Evolutionary conservation across 768 basidiomycete species (phyloP).

Genomic region (Fistulinella prunicolor): DNA sequence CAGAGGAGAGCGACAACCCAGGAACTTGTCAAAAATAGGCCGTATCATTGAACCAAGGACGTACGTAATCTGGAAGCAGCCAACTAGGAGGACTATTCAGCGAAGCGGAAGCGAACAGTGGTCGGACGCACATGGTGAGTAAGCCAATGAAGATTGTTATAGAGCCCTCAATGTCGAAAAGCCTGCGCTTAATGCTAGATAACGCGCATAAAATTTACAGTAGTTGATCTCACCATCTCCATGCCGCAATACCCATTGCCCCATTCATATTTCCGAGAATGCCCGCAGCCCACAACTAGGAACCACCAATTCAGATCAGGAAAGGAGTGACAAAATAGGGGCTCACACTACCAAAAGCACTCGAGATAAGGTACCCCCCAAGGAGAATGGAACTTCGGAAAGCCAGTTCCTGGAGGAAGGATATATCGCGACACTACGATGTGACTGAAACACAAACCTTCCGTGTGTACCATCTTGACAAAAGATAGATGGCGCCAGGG

Average conservation of each 20-base stretch:
- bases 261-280: constrained; percentile 73
- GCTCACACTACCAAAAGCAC: constrained; percentile 47
- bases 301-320: background rate
- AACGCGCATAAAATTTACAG: too few species aligned
- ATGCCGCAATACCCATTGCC: constrained; percentile 59
- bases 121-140: constrained; percentile 42
- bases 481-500: constrained; percentile 47
- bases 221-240: constrained; percentile 69
- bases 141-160: constrained; percentile 62
- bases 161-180: constrained; percentile 66
- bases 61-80: constrained; percentile 57
- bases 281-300: constrained; percentile 67
- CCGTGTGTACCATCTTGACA: constrained; percentile 29
- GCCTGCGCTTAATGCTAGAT: too few species aligned
- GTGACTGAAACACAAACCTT: constrained; percentile 7
- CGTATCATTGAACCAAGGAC: constrained; percentile 18
- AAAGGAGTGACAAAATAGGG: background rate
- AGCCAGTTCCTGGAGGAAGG: constrained; percentile 25
- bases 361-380: constrained; percentile 56
- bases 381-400: constrained; percentile 62
- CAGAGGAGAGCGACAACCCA: background rate
- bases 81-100: constrained; percentile 37
- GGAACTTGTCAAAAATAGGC: background rate
- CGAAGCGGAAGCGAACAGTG: background rate
- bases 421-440: background rate